Evolutionary conservation across 2,329 filamentous ascomycete species (phyloP).

Genomic region (Knufia fluminis): DNA sequence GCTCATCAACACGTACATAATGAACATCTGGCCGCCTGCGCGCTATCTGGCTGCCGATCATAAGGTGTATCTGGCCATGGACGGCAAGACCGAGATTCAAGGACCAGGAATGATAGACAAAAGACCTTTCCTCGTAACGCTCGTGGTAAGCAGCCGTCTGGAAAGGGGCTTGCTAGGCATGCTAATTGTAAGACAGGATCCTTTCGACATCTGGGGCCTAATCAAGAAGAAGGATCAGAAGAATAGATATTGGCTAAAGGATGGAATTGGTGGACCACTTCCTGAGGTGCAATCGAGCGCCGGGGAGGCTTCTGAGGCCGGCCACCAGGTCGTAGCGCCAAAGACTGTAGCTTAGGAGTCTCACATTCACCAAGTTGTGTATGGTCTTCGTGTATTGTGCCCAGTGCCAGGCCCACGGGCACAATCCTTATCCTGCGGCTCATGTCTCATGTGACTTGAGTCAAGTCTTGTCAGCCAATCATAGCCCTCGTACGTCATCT

Average conservation of each 20-base stretch:
- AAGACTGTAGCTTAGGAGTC: background rate
- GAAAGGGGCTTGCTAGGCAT: too few relatives aligned
- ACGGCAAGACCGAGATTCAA: slow-evolving; percentile 44
- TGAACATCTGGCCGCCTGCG: slow-evolving; percentile 46
- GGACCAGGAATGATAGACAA: slow-evolving; percentile 43
- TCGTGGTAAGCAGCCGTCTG: slow-evolving; percentile 23
- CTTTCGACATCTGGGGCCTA: slow-evolving; percentile 34
- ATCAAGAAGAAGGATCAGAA: slow-evolving; percentile 29
- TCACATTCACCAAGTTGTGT: too few relatives aligned
- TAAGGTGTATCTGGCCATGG: slow-evolving; percentile 42
- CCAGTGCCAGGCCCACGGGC: too few relatives aligned
- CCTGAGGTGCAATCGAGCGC: background rate
- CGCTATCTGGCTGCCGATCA: slow-evolving; percentile 41
- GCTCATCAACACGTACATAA: slow-evolving; percentile 41
- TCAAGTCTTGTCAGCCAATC: too few relatives aligned
- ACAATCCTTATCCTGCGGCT: too few relatives aligned
- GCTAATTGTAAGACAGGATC: too few relatives aligned
- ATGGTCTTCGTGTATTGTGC: too few relatives aligned
- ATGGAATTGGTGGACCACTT: slow-evolving; percentile 19
- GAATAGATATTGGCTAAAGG: slow-evolving; percentile 33
- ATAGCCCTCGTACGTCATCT: too few relatives aligned
- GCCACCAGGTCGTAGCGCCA: background rate
- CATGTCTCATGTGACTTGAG: too few relatives aligned
- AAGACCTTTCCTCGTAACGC: slow-evolving; percentile 35
- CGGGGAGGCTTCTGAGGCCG: background rate